Conservation (phyloP, 228 moss, liverwort and hornwort genomes). For the Sphagnum magellanicum region DNA sequence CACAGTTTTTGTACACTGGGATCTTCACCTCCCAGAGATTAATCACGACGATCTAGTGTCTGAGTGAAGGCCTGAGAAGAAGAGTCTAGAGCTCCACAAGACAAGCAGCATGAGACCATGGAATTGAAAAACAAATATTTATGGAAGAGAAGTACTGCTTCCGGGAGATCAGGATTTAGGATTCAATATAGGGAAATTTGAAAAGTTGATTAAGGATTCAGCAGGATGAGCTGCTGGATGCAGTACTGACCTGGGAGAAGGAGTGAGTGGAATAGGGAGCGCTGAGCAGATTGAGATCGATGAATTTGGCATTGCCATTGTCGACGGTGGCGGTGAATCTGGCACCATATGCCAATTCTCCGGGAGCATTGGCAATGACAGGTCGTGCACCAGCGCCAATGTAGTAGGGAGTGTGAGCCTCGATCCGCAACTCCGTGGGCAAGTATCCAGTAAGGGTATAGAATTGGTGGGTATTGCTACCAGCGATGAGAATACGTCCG, state of each 20-base stretch:
- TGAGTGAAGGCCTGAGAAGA: too few species aligned
- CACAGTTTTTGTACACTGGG: too few species aligned
- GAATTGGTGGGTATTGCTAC: constrained; percentile 26
- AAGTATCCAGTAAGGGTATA: constrained; percentile 22
- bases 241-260: constrained; percentile 13
- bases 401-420: constrained; percentile 24
- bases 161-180: too few species aligned
- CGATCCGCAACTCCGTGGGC: constrained; percentile 31
- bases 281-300: constrained; percentile 18
- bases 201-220: too few species aligned
- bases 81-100: too few species aligned
- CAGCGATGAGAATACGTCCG: constrained; percentile 25
- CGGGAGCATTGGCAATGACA: constrained; percentile 9
- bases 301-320: constrained; percentile 7
- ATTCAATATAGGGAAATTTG: too few species aligned
- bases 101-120: too few species aligned
- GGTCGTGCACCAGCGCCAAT: constrained; percentile 4
- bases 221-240: neutral
- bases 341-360: constrained; percentile 8
- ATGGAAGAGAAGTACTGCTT: too few species aligned
- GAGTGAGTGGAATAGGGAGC: constrained; percentile 23
- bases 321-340: constrained; percentile 6
- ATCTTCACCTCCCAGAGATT: too few species aligned
- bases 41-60: too few species aligned
- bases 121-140: too few species aligned